Base-by-base conservation (phyloP, 208 protist species). In the Acanthamoeba culbertsoni region DNA sequence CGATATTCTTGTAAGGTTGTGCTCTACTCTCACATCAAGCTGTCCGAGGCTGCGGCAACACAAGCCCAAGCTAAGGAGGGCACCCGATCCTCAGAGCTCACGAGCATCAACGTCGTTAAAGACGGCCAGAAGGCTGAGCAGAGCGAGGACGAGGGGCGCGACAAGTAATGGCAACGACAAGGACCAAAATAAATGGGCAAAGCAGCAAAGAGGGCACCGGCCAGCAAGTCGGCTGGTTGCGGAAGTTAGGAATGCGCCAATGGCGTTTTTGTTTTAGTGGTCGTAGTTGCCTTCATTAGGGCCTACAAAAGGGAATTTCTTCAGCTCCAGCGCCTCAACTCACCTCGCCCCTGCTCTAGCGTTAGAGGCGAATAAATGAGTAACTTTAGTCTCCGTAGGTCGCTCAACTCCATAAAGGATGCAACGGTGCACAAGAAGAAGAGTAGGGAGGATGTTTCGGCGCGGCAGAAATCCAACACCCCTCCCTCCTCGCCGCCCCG, bases 11-110 rank as follows among this genome's bases (percentile, higher is more conserved):
- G n/a, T n/a, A n/a, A 73, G 63, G 63, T 86, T 0, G 43, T 86
- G 31, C 23, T 86, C 33, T 86, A 86, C 75, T 57, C 75, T 8
- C 75, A 86, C 75, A 59, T 86, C 75, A 86, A 86, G 33, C 33
- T 86, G 12, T 26, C 75, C 31, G 75, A 86, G 37, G n/a, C 75
- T 14, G 75, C 43, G 16, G 75, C 75, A n/a, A 8, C 8, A 26
- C 75, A 51, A 43, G 63, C 63, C 2, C 63, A 16, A 45, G 43
- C 18, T 33, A 71, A 73, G 63, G 18, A 42, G 63, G 28, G 18
- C 6, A 3, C 2, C 59, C 63, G 37, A 18, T 73, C 35, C 14
- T 73, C 63, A 20, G 63, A 62, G 55, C 26, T 26, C 55, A 62
- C 55, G 23, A 62, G 26, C 23, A 62, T 86, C 23, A 86, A 86